phyloP scores from a whole-genome alignment of 1,139 yeast genomes.

The Casaregolazyma suthepensis region DNA sequence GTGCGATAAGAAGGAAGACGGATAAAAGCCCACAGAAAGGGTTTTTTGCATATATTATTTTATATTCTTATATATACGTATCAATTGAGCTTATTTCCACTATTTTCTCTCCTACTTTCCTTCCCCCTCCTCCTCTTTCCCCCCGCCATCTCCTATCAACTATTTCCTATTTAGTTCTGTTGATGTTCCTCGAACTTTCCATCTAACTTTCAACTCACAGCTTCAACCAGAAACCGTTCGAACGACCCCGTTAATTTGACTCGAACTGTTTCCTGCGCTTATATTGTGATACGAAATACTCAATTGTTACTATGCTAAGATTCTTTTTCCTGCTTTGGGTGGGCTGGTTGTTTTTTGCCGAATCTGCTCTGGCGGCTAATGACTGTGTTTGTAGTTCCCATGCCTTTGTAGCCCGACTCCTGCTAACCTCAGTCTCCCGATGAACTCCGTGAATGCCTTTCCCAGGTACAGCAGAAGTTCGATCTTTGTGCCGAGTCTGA shows the following conservation, averaged over 20 bases:
- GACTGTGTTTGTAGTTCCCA: conserved; percentile 2
- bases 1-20: background rate
- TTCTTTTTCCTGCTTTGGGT: background rate
- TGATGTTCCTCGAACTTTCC: background rate
- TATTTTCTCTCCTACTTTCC: background rate
- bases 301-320: background rate
- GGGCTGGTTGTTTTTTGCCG: background rate
- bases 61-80: no score
- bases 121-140: background rate
- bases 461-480: conserved; percentile 10
- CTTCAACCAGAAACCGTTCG: background rate
- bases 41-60: background rate
- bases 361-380: background rate
- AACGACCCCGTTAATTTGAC: background rate
- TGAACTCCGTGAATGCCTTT: conserved; percentile 10
- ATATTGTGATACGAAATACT: background rate
- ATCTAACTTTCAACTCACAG: background rate
- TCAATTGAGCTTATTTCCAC: background rate
- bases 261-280: background rate
- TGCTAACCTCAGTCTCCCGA: conserved; percentile 1
- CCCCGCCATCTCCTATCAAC: background rate
- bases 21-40: background rate
- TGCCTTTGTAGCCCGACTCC: background rate
- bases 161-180: background rate
- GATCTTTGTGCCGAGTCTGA: conserved; percentile 19